phyloP scores from a whole-genome alignment of 2,329 filamentous ascomycete genomes.

The Monosporascus sp. region DNA sequence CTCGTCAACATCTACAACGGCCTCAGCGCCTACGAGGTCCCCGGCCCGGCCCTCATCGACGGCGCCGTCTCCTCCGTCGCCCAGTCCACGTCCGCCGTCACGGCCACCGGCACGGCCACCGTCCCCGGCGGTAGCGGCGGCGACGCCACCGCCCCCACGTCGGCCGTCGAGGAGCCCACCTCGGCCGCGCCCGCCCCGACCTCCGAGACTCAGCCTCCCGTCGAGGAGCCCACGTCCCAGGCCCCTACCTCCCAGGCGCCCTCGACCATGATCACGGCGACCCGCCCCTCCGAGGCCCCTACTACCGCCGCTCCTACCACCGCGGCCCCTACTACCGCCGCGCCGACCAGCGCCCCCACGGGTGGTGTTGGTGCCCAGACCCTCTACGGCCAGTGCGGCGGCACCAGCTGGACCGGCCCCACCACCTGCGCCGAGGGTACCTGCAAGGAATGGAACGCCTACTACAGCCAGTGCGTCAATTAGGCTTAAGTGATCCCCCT shows the following conservation, averaged over 20 bases:
- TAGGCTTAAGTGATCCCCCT: not conserved
- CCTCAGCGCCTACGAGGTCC: conserved; percentile 19
- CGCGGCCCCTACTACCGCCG: conserved; percentile 1
- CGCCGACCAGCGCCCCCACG: conserved; percentile 5
- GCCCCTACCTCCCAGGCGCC: conserved; percentile 9
- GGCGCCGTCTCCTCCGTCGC: conserved; percentile 22
- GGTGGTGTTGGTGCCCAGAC: conserved; percentile 11
- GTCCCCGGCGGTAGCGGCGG: conserved; percentile 11
- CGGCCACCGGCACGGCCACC: conserved; percentile 16
- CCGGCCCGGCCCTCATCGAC: conserved; percentile 21
- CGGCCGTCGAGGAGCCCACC: not conserved
- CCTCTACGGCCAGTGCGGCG: conserved; percentile 40
- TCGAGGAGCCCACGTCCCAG: conserved; percentile 3
- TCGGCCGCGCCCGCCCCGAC: conserved; percentile 1
- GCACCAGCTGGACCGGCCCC: conserved; percentile 34
- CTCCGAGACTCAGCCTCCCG: not conserved
- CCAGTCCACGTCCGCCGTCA: conserved; percentile 17
- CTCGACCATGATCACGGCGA: conserved; percentile 1
- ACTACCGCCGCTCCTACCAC: conserved; percentile 1
- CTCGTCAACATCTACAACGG: conserved; percentile 48
- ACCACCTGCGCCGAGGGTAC: conserved; percentile 34
- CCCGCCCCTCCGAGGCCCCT: conserved; percentile 5
- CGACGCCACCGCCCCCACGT: conserved; percentile 1
- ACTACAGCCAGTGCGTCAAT: conserved; percentile 39
- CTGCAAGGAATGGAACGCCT: conserved; percentile 37